A percentile compares a stretch with the other conserved stretches of the same genome.
These are phyloP conservation scores for Metschnikowia kofuensis DNA, from an alignment of 805 yeast genomes.

Conservation along the genomic window DNA sequence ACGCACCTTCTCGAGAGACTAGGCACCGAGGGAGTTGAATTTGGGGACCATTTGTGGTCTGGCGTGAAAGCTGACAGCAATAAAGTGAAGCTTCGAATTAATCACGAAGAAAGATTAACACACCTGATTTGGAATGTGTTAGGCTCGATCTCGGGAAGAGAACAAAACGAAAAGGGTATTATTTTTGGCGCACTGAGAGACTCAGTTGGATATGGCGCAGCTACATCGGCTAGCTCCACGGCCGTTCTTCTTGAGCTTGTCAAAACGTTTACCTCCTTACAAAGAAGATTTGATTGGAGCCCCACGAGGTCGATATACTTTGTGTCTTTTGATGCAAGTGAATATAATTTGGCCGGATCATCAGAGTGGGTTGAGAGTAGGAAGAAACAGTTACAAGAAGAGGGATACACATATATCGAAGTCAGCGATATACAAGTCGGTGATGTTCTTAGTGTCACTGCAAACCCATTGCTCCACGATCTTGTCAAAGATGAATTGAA, in stretches of 20 bases:
- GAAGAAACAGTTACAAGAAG: conserved; percentile 50
- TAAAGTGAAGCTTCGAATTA: conserved; percentile 26
- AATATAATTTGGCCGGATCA: conserved; percentile 82
- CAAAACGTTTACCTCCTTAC: conserved; percentile 62
- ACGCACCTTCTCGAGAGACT: conserved; percentile 32
- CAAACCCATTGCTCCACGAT: conserved; percentile 63
- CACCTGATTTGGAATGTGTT: conserved; percentile 78
- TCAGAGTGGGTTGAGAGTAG: conserved; percentile 68
- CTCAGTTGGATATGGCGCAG: conserved; percentile 71
- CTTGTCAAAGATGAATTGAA: conserved; percentile 44
- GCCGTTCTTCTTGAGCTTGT: conserved; percentile 68
- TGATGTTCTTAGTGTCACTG: conserved; percentile 49
- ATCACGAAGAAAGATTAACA: conserved; percentile 44
- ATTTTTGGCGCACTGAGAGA: conserved; percentile 84
- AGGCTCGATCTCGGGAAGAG: conserved; percentile 76
- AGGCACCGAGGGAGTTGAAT: conserved; percentile 23
- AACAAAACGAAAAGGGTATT: conserved; percentile 69
- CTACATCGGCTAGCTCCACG: conserved; percentile 71
- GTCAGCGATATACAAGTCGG: conserved; percentile 63
- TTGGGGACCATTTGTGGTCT: conserved; percentile 26
- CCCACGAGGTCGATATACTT: conserved; percentile 83
- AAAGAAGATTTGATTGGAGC: conserved; percentile 66
- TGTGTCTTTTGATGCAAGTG: conserved; percentile 78
- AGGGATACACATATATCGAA: conserved; percentile 71
- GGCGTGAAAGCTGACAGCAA: conserved; percentile 21